These are phyloP conservation scores for Ilyonectria sp. DNA, from an alignment of 2,329 filamentous ascomycete genomes.

Conservation along the genomic window DNA sequence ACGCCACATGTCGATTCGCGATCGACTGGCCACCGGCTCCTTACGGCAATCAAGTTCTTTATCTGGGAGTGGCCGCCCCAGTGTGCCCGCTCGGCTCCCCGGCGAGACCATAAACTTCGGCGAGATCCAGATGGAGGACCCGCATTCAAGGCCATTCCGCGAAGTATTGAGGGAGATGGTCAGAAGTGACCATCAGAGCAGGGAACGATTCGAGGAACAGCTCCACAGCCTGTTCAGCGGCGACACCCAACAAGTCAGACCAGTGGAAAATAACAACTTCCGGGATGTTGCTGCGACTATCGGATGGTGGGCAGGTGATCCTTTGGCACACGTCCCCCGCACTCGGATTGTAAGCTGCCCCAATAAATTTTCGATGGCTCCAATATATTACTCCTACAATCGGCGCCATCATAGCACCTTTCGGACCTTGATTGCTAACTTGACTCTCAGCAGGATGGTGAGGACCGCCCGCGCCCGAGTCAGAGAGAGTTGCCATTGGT, in stretches of 20 bases:
- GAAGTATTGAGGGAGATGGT: conserved; percentile 48
- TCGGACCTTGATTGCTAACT: conserved; percentile 15
- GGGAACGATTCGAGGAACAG: conserved; percentile 48
- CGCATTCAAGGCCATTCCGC: conserved; percentile 40
- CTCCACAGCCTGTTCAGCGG: conserved; percentile 46
- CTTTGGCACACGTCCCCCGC: conserved; percentile 36
- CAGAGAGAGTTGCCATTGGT: conserved; percentile 15
- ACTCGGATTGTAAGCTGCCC: conserved; percentile 43
- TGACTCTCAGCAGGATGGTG: conserved; percentile 5
- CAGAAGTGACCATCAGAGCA: conserved; percentile 42
- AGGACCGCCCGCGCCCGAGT: conserved; percentile 5
- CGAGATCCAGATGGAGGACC: not conserved
- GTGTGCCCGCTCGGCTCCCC: not conserved
- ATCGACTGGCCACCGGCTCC: conserved; percentile 36
- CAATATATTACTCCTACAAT: not conserved
- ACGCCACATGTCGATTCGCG: conserved; percentile 47
- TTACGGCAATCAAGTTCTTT: conserved; percentile 22
- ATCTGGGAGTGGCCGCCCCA: conserved; percentile 30
- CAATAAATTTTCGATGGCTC: not conserved
- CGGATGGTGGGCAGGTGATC: conserved; percentile 47
- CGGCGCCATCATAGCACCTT: not conserved
- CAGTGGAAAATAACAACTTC: conserved; percentile 23
- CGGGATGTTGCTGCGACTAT: conserved; percentile 35
- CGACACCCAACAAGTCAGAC: conserved; percentile 33
- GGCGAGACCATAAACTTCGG: not conserved